Evolutionary conservation across 495 filamentous ascomycete genomes (phyloP).

Genomic region (Daldinia vernicosa): DNA sequence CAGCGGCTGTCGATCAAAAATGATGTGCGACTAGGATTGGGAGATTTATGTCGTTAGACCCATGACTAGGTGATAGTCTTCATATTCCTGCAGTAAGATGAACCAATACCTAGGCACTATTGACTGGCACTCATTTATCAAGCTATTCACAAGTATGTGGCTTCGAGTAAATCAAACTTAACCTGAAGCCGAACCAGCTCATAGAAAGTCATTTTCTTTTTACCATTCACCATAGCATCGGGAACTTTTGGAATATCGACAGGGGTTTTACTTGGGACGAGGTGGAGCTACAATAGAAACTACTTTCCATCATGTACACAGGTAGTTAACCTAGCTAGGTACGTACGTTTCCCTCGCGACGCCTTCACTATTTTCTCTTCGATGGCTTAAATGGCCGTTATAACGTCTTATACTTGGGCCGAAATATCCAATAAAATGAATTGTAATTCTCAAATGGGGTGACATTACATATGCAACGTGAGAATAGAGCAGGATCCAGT

Average conservation of each 20-base stretch:
- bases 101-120: slow-evolving; percentile 9
- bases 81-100: slow-evolving; percentile 8
- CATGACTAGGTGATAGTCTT: slow-evolving; percentile 29
- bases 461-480: slow-evolving; percentile 10
- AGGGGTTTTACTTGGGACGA: slow-evolving; percentile 4
- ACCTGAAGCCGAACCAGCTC: slow-evolving; percentile 31
- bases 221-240: slow-evolving; percentile 11
- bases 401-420: not conserved
- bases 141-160: slow-evolving; percentile 1
- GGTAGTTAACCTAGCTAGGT: not conserved
- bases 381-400: slow-evolving; percentile 5
- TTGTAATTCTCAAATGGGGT: not conserved
- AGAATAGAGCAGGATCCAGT: slow-evolving; percentile 22
- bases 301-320: slow-evolving; percentile 1
- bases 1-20: slow-evolving; percentile 42
- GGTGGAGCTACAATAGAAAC: slow-evolving; percentile 19
- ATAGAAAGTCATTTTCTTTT: slow-evolving; percentile 12
- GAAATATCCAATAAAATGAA: not conserved
- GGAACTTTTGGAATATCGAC: slow-evolving; percentile 25
- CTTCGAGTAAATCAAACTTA: slow-evolving; percentile 33
- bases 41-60: slow-evolving; percentile 4
- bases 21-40: slow-evolving; percentile 40
- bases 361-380: not conserved
- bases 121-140: slow-evolving; percentile 15
- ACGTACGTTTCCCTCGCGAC: slow-evolving; percentile 5